Base-by-base conservation (phyloP, 495 filamentous ascomycete genomes). In the Choiromyces venosus region DNA sequence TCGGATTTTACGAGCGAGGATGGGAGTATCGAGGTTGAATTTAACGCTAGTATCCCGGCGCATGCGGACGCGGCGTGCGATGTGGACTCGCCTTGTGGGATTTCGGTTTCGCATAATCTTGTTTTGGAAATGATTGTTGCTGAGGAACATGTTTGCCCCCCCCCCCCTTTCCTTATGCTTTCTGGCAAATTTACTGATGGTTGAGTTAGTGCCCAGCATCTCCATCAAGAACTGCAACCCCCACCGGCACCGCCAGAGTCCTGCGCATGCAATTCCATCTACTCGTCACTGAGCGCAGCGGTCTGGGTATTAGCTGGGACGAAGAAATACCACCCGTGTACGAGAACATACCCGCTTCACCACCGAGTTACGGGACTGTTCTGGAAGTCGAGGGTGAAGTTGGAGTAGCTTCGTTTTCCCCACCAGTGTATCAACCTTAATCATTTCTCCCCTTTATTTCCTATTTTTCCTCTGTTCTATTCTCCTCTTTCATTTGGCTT, bases 321-420 rank as follows among this genome's bases (percentile, higher is more conserved):
- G 93, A 97, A 83, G 95, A 99, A 83, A 88, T 91, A 82, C 95
- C 95, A 44, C 95, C 95, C 0, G 88, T 94, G 79, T 99, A 99
- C 80, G 91, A 95, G 83, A 92, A 98, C 80, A 93, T 99, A 37
- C 94, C 94, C 0, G 89, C 88, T 10, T 92, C 91, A 65, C 95
- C 95, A 40, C 95, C 95, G 0, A 87, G 87, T 2, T 98, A 99
- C 75, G 37, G 68, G 40, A 74, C 65, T 18, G 67, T 77, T 14
- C 52, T 61, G 6, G 52, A 61, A 61, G 12, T 61, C 52, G 52
- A 33, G 52, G 52, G 52, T 25, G 74, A 77, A 66, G 36, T 46
- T 6, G 56, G 74, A 4, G 46, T 64, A n/a, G 76, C 76, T 25
- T 69, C 66, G 36, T 77, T 76, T 39, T 35, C 69, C 3, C 75